A percentile compares a stretch with the other conserved stretches of the same genome.
phyloP scores from a whole-genome alignment of 148 eudicot genomes.

The Camellia granthamiana region DNA sequence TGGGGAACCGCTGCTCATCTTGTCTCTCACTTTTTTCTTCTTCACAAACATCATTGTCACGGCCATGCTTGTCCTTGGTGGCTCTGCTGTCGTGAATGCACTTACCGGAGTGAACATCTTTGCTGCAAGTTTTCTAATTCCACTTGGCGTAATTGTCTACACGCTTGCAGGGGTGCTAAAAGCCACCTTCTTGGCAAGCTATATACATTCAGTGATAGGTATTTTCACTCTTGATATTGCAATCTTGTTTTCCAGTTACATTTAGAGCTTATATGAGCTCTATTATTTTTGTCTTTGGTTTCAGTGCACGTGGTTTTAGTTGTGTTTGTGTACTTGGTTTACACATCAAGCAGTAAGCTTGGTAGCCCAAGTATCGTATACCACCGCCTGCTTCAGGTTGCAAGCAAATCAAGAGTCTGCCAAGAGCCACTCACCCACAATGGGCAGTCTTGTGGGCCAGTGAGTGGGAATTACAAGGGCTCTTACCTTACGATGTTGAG shows the following conservation, averaged over 20 bases:
- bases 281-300: conserved; percentile 8
- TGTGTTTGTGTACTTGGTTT: conserved; percentile 85
- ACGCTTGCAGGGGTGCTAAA: conserved; percentile 92
- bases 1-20: conserved; percentile 95
- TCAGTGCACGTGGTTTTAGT: conserved; percentile 90
- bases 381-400: conserved; percentile 64
- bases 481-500: conserved; percentile 92
- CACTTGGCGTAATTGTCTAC: conserved; percentile 83
- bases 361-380: conserved; percentile 86
- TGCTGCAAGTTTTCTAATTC: conserved; percentile 91
- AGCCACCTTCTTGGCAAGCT: conserved; percentile 97
- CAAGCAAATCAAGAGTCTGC: conserved; percentile 73
- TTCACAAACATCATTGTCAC: conserved; percentile 90
- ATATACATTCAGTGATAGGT: conserved; percentile 93
- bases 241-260: too few species aligned
- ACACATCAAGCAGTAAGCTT: conserved; percentile 74
- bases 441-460: conserved; percentile 91
- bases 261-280: background rate
- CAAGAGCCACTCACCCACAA: conserved; percentile 62
- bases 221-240: background rate
- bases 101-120: conserved; percentile 90
- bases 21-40: conserved; percentile 84
- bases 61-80: conserved; percentile 98
- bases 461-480: conserved; percentile 74
- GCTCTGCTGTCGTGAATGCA: conserved; percentile 96